A percentile compares a stretch with the other conserved stretches of the same genome.
These are phyloP conservation scores for Didymella pinodella DNA, from an alignment of 2,329 filamentous ascomycete species.

Conservation along the genomic window DNA sequence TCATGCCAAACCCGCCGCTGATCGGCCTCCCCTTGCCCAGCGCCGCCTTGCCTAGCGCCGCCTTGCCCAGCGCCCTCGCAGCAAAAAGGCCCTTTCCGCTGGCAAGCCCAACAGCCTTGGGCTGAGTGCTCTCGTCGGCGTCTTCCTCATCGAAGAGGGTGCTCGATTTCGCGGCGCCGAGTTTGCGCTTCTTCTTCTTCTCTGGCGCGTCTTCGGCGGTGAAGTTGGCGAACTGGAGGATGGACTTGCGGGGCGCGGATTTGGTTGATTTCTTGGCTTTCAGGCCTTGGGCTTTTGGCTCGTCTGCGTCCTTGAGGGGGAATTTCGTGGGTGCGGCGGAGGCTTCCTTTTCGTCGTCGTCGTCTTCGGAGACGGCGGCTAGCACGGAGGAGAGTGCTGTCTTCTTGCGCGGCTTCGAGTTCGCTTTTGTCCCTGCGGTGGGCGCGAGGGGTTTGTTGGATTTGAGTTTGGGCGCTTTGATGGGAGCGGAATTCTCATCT, in stretches of 20 bases:
- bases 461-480: slow-evolving; percentile 49
- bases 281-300: slow-evolving; percentile 18
- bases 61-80: slow-evolving; percentile 48
- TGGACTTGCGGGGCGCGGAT: slow-evolving; percentile 56
- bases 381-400: slow-evolving; percentile 46
- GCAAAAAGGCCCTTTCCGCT: slow-evolving; percentile 50
- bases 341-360: slow-evolving; percentile 41
- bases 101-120: slow-evolving; percentile 41
- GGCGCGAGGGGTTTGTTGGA: slow-evolving; percentile 55
- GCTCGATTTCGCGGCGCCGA: slow-evolving; percentile 64
- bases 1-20: slow-evolving; percentile 46
- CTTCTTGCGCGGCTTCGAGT: slow-evolving; percentile 55
- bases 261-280: slow-evolving; percentile 46
- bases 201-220: slow-evolving; percentile 48
- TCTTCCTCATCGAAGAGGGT: slow-evolving; percentile 68
- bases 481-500: slow-evolving; percentile 28
- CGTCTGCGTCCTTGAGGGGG: slow-evolving; percentile 47
- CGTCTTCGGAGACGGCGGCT: slow-evolving; percentile 56
- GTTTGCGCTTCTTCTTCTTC: slow-evolving; percentile 71
- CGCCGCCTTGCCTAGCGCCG: slow-evolving; percentile 40
- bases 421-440: slow-evolving; percentile 55
- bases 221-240: slow-evolving; percentile 57
- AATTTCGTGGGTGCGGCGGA: slow-evolving; percentile 37
- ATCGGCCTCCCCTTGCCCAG: slow-evolving; percentile 45
- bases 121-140: slow-evolving; percentile 43